Percentiles rank a stretch among this genome's conserved stretches.
phyloP scores from a whole-genome alignment of 1,139 yeast genomes.

The Zygoascus meyerae region DNA sequence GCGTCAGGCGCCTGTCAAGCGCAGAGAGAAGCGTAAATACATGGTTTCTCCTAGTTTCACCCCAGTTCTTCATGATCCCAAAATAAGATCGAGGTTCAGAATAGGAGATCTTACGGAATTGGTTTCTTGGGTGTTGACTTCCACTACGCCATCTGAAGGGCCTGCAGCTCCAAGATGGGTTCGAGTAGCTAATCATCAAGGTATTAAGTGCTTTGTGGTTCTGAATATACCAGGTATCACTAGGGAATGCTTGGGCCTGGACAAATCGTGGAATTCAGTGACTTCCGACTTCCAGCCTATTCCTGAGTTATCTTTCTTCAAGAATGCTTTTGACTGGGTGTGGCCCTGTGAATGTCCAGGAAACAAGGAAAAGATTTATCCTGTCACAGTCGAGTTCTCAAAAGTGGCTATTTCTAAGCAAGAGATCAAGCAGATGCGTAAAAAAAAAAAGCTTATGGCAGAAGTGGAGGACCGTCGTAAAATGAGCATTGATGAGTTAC shows the following conservation, averaged over 20 bases:
- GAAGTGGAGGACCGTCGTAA: constrained; percentile 2
- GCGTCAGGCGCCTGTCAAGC: too few relatives aligned
- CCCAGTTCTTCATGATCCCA: not conserved
- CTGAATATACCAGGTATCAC: constrained; percentile 63
- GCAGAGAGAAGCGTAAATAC: constrained; percentile 18
- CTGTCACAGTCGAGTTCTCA: constrained; percentile 51
- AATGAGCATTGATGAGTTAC: constrained; percentile 48
- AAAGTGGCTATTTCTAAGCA: constrained; percentile 50
- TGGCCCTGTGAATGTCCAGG: constrained; percentile 58
- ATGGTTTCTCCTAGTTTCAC: constrained; percentile 25
- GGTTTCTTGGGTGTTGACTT: constrained; percentile 43
- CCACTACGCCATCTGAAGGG: constrained; percentile 33
- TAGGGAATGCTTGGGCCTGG: constrained; percentile 39
- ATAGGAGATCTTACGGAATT: constrained; percentile 46
- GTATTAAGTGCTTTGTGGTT: constrained; percentile 50
- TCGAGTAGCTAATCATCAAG: constrained; percentile 36
- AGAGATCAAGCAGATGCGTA: constrained; percentile 39
- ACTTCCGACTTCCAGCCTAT: constrained; percentile 19
- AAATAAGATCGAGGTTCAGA: not conserved
- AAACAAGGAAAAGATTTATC: constrained; percentile 49
- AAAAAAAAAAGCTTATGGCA: constrained; percentile 21
- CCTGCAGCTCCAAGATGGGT: constrained; percentile 24
- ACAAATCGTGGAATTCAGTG: constrained; percentile 18
- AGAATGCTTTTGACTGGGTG: constrained; percentile 37
- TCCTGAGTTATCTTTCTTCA: constrained; percentile 37